Evolutionary conservation across 2,329 filamentous ascomycete genomes (phyloP).

Genomic region (Aspergillus sp.): DNA sequence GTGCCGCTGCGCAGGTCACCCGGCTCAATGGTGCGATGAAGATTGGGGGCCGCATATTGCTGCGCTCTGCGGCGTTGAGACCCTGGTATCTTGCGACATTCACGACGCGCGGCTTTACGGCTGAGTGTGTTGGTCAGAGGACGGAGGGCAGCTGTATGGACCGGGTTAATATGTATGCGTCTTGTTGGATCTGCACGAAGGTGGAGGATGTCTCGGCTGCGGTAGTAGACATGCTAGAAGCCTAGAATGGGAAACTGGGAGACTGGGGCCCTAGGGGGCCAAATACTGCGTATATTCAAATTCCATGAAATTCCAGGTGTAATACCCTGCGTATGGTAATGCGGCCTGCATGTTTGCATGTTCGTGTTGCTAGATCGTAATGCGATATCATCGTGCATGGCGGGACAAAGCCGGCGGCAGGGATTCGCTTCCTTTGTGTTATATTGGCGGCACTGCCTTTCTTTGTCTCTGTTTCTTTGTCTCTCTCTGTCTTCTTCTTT

Average conservation of each 20-base stretch:
- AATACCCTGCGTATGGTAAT: background rate
- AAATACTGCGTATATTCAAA: too few relatives aligned
- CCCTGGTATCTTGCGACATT: background rate
- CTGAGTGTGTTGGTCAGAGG: background rate
- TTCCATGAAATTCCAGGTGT: background rate
- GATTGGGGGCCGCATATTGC: background rate
- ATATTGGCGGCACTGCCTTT: background rate
- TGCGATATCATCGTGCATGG: background rate
- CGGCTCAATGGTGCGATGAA: background rate
- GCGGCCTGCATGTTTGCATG: background rate
- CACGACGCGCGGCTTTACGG: background rate
- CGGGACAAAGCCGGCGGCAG: background rate
- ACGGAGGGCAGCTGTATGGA: background rate
- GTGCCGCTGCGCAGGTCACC: background rate
- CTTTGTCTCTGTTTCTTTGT: background rate
- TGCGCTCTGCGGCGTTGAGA: background rate
- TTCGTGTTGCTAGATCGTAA: background rate
- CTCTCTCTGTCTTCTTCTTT: too few relatives aligned
- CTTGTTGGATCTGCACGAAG: background rate
- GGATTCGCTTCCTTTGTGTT: background rate
- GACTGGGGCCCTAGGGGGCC: too few relatives aligned
- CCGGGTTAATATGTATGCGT: slow-evolving; percentile 3
- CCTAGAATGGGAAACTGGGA: too few relatives aligned
- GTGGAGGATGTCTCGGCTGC: background rate
- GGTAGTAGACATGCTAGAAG: background rate